Conservation (phyloP, 352 stramenopile genomes). For the Globisporangium perplexum region DNA sequence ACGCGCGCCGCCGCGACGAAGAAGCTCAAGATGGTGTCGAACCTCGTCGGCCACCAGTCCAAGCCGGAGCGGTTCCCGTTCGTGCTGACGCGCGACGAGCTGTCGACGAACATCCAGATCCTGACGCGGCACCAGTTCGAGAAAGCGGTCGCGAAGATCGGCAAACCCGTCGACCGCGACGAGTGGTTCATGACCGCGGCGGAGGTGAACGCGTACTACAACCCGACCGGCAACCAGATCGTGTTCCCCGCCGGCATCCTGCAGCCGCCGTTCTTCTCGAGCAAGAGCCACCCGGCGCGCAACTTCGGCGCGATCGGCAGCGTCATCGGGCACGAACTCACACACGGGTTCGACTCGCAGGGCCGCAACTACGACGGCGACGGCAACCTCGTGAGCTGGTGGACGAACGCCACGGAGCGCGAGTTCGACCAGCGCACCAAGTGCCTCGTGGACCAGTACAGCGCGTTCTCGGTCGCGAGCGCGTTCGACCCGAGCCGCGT, state of each 20-base stretch:
- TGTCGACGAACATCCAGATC: conserved; percentile 43
- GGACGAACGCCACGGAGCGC: conserved; percentile 75
- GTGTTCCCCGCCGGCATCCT: conserved; percentile 95
- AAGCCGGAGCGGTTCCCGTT: conserved; percentile 49
- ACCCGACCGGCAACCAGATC: conserved; percentile 82
- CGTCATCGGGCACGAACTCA: conserved; percentile 95
- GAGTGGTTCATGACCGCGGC: conserved; percentile 91
- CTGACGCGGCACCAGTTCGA: conserved; percentile 40
- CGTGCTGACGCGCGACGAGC: conserved; percentile 28
- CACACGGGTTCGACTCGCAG: conserved; percentile 93
- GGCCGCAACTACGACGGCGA: conserved; percentile 85
- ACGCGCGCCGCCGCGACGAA: conserved; percentile 78
- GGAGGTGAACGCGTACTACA: conserved; percentile 91
- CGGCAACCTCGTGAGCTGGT: conserved; percentile 93
- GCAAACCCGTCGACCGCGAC: conserved; percentile 39
- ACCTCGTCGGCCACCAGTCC: conserved; percentile 60
- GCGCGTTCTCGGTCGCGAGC: conserved; percentile 36
- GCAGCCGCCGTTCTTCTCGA: conserved; percentile 92
- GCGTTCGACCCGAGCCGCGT: conserved; percentile 27
- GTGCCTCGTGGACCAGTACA: conserved; percentile 70
- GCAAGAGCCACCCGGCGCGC: conserved; percentile 69
- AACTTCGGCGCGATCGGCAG: conserved; percentile 93
- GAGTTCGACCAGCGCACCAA: conserved; percentile 61
- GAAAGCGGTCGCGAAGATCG: conserved; percentile 31
- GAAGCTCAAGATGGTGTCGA: conserved; percentile 85